Evolutionary conservation across 768 basidiomycete species (phyloP).

Genomic region (Tylopilus sp.): DNA sequence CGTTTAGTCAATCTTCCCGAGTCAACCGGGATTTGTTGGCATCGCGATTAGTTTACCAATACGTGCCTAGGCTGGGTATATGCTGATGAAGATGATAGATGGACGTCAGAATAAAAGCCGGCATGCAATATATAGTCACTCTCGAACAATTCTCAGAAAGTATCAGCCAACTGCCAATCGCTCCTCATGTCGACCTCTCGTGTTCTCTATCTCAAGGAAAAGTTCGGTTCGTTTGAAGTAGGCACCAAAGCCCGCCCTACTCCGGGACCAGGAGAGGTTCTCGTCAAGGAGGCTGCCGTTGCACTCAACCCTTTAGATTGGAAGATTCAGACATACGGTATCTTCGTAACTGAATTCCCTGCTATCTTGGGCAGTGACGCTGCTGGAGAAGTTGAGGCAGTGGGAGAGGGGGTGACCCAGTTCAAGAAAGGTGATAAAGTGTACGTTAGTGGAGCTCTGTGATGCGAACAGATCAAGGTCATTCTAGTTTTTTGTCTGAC

Average conservation of each 20-base stretch:
- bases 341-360: constrained; percentile 27
- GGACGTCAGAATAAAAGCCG: not conserved
- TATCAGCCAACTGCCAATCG: not conserved
- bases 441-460: not conserved
- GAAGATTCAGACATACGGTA: constrained; percentile 16
- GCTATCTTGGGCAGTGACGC: constrained; percentile 37
- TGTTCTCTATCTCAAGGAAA: constrained; percentile 18
- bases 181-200: constrained; percentile 13
- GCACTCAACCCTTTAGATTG: constrained; percentile 46
- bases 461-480: not conserved
- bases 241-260: constrained; percentile 6
- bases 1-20: not conserved
- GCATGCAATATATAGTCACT: not conserved
- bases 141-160: not conserved
- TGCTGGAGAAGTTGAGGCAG: constrained; percentile 37
- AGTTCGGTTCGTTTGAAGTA: constrained; percentile 13
- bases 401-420: constrained; percentile 38
- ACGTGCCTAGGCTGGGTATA: not conserved
- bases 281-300: constrained; percentile 40
- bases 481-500: not conserved
- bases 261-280: constrained; percentile 42
- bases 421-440: constrained; percentile 35
- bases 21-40: not conserved
- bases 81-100: not conserved
- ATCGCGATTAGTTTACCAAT: constrained; percentile 3